A percentile compares a stretch with the other conserved stretches of the same genome.
Conservation (phyloP, 768 basidiomycete genomes). For the Pisolithus albus region DNA sequence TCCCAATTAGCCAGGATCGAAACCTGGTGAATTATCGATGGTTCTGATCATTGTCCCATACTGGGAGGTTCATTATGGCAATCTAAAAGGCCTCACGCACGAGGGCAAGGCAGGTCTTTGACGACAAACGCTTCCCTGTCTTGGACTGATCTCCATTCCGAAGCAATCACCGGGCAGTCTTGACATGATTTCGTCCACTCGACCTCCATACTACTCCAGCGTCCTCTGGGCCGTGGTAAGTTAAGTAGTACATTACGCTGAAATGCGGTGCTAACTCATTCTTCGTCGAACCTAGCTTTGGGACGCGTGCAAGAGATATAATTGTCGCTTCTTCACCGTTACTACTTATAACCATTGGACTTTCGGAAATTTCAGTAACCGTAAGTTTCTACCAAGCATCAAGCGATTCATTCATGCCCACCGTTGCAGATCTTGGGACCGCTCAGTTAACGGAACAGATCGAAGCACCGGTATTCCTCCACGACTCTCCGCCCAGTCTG, state of each 20-base stretch:
- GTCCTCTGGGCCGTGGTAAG: constrained; percentile 11
- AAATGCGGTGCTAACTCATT: background rate
- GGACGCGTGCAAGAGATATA: constrained; percentile 7
- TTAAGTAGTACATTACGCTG: background rate
- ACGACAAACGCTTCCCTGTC: too few relatives aligned
- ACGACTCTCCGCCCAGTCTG: background rate
- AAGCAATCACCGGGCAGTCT: constrained; percentile 1
- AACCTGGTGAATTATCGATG: background rate
- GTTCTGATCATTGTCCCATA: constrained; percentile 1
- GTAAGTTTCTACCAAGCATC: background rate
- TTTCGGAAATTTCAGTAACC: constrained; percentile 8
- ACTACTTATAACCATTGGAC: constrained; percentile 14
- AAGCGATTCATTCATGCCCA: background rate
- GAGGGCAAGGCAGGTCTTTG: background rate
- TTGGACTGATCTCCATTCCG: background rate
- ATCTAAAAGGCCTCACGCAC: background rate
- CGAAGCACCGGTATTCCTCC: constrained; percentile 7
- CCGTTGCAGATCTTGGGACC: constrained; percentile 4
- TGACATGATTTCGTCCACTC: background rate
- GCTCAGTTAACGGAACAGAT: constrained; percentile 8
- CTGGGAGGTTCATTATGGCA: background rate
- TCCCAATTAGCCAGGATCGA: background rate
- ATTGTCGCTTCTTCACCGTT: constrained; percentile 11
- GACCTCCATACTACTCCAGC: background rate
- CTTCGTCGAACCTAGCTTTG: constrained; percentile 7